Evolutionary conservation across 1,139 yeast species (phyloP).

Genomic region (Debaryomyces sp.): DNA sequence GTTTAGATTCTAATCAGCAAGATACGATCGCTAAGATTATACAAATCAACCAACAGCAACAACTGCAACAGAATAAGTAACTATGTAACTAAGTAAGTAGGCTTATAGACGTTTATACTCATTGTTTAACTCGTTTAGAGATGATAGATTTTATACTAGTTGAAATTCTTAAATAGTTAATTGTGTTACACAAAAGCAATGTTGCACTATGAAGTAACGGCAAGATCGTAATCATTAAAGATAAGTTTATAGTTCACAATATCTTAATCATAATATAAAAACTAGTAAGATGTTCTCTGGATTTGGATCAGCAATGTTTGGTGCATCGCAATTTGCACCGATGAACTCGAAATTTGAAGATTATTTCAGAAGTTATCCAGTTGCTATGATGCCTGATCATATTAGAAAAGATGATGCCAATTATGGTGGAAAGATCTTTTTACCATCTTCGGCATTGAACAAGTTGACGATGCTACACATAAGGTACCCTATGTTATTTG

Average conservation of each 20-base stretch:
- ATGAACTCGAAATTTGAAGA: conserved; percentile 60
- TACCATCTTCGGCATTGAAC: conserved; percentile 91
- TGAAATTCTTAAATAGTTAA: background rate
- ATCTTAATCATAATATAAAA: background rate
- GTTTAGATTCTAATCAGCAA: conserved; percentile 37
- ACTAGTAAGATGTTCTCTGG: conserved; percentile 42
- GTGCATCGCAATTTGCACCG: conserved; percentile 36
- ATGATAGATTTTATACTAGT: background rate
- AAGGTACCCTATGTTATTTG: conserved; percentile 94
- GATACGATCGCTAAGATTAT: conserved; percentile 35
- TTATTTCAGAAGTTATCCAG: conserved; percentile 88
- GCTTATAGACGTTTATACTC: conserved; percentile 5
- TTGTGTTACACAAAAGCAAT: conserved; percentile 7
- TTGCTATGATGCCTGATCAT: conserved; percentile 86
- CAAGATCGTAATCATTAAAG: background rate
- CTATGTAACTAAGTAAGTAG: background rate
- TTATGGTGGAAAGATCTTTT: conserved; percentile 91
- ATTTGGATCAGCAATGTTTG: conserved; percentile 45
- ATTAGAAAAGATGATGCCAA: conserved; percentile 81
- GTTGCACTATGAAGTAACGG: conserved; percentile 5
- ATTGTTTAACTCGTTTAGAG: background rate
- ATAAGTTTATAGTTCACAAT: background rate
- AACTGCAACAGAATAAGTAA: conserved; percentile 3
- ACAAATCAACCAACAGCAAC: conserved; percentile 23
- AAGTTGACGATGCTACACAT: conserved; percentile 85